Evolutionary conservation across 352 stramenopile genomes (phyloP).

Genomic region (Bremia lactucae): DNA sequence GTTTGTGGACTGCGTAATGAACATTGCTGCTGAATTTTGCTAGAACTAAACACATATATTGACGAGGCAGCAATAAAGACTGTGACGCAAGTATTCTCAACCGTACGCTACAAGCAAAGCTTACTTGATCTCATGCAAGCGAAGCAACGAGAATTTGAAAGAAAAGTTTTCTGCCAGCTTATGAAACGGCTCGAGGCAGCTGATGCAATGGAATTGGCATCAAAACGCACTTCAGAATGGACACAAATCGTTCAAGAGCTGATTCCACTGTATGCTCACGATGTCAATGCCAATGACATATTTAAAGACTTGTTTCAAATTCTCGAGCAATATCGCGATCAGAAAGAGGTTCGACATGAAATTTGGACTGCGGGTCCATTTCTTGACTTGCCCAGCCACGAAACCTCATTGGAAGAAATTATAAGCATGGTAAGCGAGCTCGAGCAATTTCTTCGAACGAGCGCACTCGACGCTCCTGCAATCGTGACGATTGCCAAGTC

Average conservation of each 20-base stretch:
- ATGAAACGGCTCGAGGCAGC: constrained; percentile 26
- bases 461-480: constrained; percentile 26
- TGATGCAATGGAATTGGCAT: constrained; percentile 5
- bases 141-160: constrained; percentile 17
- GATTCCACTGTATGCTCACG: constrained; percentile 21
- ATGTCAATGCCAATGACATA: constrained; percentile 6
- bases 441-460: constrained; percentile 19
- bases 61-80: constrained; percentile 7
- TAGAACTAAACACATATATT: constrained; percentile 35
- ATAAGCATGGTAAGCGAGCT: constrained; percentile 27
- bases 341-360: constrained; percentile 14
- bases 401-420: constrained; percentile 48
- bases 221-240: constrained; percentile 4
- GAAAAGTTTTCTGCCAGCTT: constrained; percentile 19
- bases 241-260: constrained; percentile 8
- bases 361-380: constrained; percentile 44
- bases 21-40: neutral
- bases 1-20: neutral
- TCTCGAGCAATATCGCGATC: constrained; percentile 10
- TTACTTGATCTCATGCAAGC: constrained; percentile 12
- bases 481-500: constrained; percentile 83
- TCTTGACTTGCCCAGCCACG: constrained; percentile 58
- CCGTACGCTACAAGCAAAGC: constrained; percentile 25
- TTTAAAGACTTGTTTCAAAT: constrained; percentile 17
- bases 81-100: constrained; percentile 33